A percentile compares a stretch with the other conserved stretches of the same genome.
phyloP scores from a whole-genome alignment of 2,329 filamentous ascomycete genomes.

The Rasamsonia emersonii region DNA sequence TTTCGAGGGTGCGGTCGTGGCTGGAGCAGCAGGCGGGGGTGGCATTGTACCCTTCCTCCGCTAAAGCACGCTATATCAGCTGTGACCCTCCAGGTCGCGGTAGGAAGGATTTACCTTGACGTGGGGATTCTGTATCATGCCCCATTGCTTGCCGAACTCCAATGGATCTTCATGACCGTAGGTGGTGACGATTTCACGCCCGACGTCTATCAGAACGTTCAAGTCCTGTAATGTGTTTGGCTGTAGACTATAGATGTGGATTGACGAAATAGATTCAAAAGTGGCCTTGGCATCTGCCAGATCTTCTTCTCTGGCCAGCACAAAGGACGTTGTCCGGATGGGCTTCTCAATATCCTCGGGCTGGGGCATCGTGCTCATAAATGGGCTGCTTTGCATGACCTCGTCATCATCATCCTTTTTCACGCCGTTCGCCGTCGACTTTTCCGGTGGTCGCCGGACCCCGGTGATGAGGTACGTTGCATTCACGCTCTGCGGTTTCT shows the following conservation, averaged over 20 bases:
- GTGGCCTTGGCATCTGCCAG: constrained; percentile 59
- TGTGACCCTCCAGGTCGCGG: background rate
- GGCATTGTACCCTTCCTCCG: constrained; percentile 34
- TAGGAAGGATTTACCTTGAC: constrained; percentile 42
- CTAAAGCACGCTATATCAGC: constrained; percentile 20
- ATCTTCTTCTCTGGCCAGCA: constrained; percentile 63
- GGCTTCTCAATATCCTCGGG: constrained; percentile 42
- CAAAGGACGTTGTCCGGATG: constrained; percentile 50
- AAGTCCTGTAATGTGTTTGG: constrained; percentile 63
- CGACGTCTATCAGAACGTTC: constrained; percentile 61
- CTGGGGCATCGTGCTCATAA: constrained; percentile 58
- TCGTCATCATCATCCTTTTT: constrained; percentile 53
- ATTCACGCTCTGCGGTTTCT: constrained; percentile 65
- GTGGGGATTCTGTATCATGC: constrained; percentile 65
- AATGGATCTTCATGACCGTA: constrained; percentile 52
- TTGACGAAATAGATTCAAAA: constrained; percentile 65
- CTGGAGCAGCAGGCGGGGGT: constrained; percentile 24
- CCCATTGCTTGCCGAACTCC: constrained; percentile 54
- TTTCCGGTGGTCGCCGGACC: constrained; percentile 40
- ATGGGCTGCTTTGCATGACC: constrained; percentile 55
- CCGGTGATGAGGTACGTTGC: constrained; percentile 89
- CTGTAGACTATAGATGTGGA: constrained; percentile 82
- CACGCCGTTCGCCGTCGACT: constrained; percentile 27
- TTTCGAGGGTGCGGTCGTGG: constrained; percentile 2
- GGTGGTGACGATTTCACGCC: constrained; percentile 52